A percentile compares a stretch with the other conserved stretches of the same genome.
Evolutionary conservation across 208 protist genomes (phyloP).

Genomic region (Acanthamoeba sp.): DNA sequence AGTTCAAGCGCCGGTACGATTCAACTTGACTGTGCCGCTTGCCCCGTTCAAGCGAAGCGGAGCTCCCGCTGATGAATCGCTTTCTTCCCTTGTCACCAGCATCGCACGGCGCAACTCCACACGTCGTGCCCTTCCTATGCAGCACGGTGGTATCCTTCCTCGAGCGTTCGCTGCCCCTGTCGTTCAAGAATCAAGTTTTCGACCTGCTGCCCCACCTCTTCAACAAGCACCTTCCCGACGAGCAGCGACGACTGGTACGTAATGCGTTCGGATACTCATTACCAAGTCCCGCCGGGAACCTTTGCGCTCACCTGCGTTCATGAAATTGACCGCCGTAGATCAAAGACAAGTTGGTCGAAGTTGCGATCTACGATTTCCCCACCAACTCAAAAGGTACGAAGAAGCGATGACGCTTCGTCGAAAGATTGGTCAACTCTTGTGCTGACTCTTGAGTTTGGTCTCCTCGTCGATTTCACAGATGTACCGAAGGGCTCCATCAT

Average conservation of each 20-base stretch:
- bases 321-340: not conserved
- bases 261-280: too few species aligned
- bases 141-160: conserved; percentile 60
- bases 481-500: conserved; percentile 70
- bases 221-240: conserved; percentile 36
- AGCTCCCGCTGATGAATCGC: too few species aligned
- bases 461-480: too few species aligned
- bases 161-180: conserved; percentile 10
- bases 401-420: too few species aligned
- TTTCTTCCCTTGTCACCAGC: not conserved
- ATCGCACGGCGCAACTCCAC: not conserved
- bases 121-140: conserved; percentile 66
- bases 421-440: too few species aligned
- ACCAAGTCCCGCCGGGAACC: too few species aligned
- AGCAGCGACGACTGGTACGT: conserved; percentile 36
- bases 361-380: conserved; percentile 84
- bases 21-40: not conserved
- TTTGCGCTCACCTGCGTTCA: not conserved
- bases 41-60: too few species aligned
- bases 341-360: conserved; percentile 83
- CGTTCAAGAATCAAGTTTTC: conserved; percentile 71
- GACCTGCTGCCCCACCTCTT: conserved; percentile 72
- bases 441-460: too few species aligned
- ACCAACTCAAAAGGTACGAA: conserved; percentile 79
- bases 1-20: not conserved